A percentile compares a stretch with the other conserved stretches of the same genome.
These are phyloP conservation scores for Colletotrichum eleusines DNA, from an alignment of 2,329 filamentous ascomycete genomes.

Conservation along the genomic window DNA sequence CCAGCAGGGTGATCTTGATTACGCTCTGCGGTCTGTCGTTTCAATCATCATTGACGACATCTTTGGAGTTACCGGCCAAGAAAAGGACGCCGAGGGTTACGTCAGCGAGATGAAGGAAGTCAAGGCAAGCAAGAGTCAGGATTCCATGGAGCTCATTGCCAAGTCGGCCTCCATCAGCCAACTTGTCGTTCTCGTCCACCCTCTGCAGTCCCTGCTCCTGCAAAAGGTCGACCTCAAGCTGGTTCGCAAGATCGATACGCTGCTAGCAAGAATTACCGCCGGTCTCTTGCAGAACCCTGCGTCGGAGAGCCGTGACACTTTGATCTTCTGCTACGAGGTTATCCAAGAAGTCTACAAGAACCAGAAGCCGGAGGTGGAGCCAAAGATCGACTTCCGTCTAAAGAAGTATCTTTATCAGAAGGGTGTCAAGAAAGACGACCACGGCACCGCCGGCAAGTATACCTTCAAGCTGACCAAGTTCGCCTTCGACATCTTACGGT, in stretches of 20 bases:
- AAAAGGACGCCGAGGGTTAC: constrained; percentile 97
- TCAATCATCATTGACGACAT: constrained; percentile 96
- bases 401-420: constrained; percentile 85
- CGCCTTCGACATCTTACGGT: constrained; percentile 86
- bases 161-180: constrained; percentile 81
- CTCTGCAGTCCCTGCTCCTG: constrained; percentile 81
- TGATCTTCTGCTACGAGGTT: constrained; percentile 96
- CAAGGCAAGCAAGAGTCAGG: constrained; percentile 97
- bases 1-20: constrained; percentile 86
- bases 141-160: constrained; percentile 94
- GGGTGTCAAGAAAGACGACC: constrained; percentile 79
- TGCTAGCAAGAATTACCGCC: constrained; percentile 84
- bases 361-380: constrained; percentile 62
- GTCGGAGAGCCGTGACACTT: constrained; percentile 81
- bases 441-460: constrained; percentile 80
- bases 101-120: constrained; percentile 96
- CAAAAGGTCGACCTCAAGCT: constrained; percentile 88
- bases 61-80: constrained; percentile 90
- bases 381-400: constrained; percentile 71
- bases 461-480: constrained; percentile 91
- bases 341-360: constrained; percentile 87
- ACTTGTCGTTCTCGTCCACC: constrained; percentile 80
- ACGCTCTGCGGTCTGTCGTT: constrained; percentile 83
- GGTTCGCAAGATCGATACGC: constrained; percentile 89
- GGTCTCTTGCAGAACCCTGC: constrained; percentile 87